Percentiles rank a stretch among this genome's conserved stretches.
Conservation (phyloP, 345 rosid genomes). For the Salix suchowensis region DNA sequence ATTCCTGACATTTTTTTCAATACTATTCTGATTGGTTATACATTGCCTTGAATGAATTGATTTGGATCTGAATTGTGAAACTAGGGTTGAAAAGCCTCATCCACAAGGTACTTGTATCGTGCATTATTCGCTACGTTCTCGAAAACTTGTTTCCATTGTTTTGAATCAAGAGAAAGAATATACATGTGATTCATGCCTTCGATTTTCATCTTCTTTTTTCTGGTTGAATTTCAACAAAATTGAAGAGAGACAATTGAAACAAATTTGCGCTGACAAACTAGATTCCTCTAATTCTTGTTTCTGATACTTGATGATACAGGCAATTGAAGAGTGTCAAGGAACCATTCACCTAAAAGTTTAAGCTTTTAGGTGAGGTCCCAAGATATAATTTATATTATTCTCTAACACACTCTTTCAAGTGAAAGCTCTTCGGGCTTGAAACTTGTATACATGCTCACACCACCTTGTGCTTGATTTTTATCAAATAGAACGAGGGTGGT, state of each 20-base stretch:
- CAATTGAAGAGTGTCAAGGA: conserved; percentile 34
- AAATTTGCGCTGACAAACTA: neutral
- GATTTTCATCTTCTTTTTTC: neutral
- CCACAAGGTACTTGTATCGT: conserved; percentile 47
- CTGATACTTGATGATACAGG: conserved; percentile 41
- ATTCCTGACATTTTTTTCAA: neutral
- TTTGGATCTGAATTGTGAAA: conserved; percentile 62
- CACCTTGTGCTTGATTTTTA: too few relatives aligned
- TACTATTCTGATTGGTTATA: neutral
- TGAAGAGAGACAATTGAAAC: neutral
- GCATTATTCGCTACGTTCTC: neutral
- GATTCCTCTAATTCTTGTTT: conserved; percentile 5
- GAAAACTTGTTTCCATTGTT: neutral
- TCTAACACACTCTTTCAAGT: too few relatives aligned
- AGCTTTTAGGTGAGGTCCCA: too few relatives aligned
- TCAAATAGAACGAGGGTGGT: too few relatives aligned
- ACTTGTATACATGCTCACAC: too few relatives aligned
- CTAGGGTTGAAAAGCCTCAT: conserved; percentile 73
- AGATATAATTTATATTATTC: too few relatives aligned
- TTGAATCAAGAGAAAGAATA: neutral
- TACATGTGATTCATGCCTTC: neutral
- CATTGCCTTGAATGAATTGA: conserved; percentile 4
- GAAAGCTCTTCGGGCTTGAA: too few relatives aligned
- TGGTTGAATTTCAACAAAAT: neutral
- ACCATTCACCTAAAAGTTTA: too few relatives aligned